Conservation (phyloP, 2,329 filamentous ascomycete species). For the Elsinoe batatas region DNA sequence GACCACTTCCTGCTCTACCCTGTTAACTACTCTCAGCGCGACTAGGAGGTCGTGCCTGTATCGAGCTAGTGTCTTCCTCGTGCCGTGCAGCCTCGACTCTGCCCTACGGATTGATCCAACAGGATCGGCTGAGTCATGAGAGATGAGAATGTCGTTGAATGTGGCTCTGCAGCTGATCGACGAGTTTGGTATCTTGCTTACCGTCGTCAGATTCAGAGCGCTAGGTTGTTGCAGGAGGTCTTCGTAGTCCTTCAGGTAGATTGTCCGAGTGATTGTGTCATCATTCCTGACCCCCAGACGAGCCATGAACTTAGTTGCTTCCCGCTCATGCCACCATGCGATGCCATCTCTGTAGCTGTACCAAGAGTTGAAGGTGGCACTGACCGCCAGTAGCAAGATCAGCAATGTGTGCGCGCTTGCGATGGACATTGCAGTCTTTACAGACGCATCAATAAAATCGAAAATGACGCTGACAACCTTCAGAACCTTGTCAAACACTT, state of each 20-base stretch:
- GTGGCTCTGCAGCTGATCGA: constrained; percentile 24
- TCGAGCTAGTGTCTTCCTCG: constrained; percentile 70
- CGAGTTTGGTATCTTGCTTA: neutral
- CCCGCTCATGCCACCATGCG: constrained; percentile 78
- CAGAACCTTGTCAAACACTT: constrained; percentile 21
- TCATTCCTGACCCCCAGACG: constrained; percentile 72
- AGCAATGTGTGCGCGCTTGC: constrained; percentile 60
- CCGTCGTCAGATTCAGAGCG: constrained; percentile 19
- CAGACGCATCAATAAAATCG: constrained; percentile 36
- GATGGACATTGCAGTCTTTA: constrained; percentile 22
- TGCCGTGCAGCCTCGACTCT: constrained; percentile 54
- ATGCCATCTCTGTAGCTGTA: constrained; percentile 64
- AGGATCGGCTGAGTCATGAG: constrained; percentile 9
- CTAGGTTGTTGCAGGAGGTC: constrained; percentile 39
- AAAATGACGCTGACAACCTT: constrained; percentile 22
- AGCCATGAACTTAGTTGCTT: constrained; percentile 70
- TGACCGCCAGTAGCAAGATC: constrained; percentile 57
- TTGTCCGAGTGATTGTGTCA: constrained; percentile 68
- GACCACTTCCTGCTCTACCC: constrained; percentile 75
- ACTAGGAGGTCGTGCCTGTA: constrained; percentile 88
- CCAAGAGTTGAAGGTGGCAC: constrained; percentile 61
- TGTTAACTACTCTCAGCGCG: constrained; percentile 81
- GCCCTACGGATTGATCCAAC: constrained; percentile 13
- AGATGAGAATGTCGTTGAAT: constrained; percentile 22
- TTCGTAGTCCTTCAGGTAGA: constrained; percentile 75